These are phyloP conservation scores for Kwoniella europaea DNA, from an alignment of 768 basidiomycete species.

Conservation along the genomic window DNA sequence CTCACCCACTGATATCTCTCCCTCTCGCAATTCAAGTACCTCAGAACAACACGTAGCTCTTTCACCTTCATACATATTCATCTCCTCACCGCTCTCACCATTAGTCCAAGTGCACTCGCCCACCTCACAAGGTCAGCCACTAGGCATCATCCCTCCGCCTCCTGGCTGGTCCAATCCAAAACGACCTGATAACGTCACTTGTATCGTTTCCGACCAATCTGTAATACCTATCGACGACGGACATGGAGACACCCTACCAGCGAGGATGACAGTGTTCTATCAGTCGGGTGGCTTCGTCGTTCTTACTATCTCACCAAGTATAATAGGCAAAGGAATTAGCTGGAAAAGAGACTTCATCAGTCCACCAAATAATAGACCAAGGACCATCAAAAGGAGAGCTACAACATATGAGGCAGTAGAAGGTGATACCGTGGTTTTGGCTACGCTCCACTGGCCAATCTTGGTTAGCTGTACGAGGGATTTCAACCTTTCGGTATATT, in stretches of 20 bases:
- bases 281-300: constrained; percentile 55
- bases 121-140: constrained; percentile 15
- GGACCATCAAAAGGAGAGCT: constrained; percentile 30
- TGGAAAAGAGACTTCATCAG: constrained; percentile 46
- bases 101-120: constrained; percentile 52
- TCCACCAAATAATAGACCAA: constrained; percentile 33
- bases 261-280: constrained; percentile 53
- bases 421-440: constrained; percentile 52
- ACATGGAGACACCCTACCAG: constrained; percentile 25
- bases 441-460: constrained; percentile 42
- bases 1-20: not conserved
- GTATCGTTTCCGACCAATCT: constrained; percentile 49
- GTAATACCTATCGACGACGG: constrained; percentile 34
- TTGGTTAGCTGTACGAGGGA: constrained; percentile 47
- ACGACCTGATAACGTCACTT: constrained; percentile 55
- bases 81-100: constrained; percentile 52
- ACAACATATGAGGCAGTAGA: constrained; percentile 28
- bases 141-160: constrained; percentile 57
- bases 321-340: not conserved
- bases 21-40: constrained; percentile 9
- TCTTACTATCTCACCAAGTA: constrained; percentile 22
- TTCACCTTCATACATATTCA: constrained; percentile 54
- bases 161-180: constrained; percentile 56
- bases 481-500: constrained; percentile 53
- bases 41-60: constrained; percentile 52